A percentile compares a stretch with the other conserved stretches of the same genome.
Conservation (phyloP, 2,329 filamentous ascomycete genomes). For the Aspergillus sp. region DNA sequence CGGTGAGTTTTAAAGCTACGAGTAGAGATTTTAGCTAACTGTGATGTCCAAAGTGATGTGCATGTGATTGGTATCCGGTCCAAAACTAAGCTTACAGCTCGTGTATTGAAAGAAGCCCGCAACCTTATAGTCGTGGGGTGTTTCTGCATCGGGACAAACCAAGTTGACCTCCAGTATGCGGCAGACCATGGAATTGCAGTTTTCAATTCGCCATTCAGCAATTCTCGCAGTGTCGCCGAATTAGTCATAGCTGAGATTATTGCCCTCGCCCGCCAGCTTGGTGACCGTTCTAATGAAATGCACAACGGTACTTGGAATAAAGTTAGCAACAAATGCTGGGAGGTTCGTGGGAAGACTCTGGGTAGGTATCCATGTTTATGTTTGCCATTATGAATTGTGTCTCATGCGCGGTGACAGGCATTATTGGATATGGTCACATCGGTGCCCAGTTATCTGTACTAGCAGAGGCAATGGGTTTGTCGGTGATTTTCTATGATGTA, state of each 20-base stretch:
- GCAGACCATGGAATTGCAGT: constrained; percentile 71
- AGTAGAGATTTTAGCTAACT: constrained; percentile 9
- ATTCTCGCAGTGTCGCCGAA: constrained; percentile 94
- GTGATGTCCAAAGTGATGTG: constrained; percentile 60
- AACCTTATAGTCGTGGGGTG: constrained; percentile 94
- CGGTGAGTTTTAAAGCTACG: constrained; percentile 49
- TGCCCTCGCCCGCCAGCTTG: constrained; percentile 80
- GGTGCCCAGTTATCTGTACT: constrained; percentile 92
- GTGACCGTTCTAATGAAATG: constrained; percentile 90
- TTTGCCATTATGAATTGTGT: constrained; percentile 1
- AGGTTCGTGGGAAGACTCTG: constrained; percentile 94
- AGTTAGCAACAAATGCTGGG: constrained; percentile 94
- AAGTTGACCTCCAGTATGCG: constrained; percentile 41
- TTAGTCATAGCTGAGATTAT: constrained; percentile 95
- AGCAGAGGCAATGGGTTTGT: constrained; percentile 97
- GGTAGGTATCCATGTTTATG: constrained; percentile 45
- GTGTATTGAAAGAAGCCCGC: constrained; percentile 81
- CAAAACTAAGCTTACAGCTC: constrained; percentile 88
- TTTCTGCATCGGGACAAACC: constrained; percentile 94
- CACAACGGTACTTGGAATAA: constrained; percentile 97
- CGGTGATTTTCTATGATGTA: constrained; percentile 94
- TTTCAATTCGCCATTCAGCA: constrained; percentile 98
- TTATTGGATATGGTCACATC: constrained; percentile 96
- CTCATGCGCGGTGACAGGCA: constrained; percentile 49
- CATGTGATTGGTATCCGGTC: constrained; percentile 98